Evolutionary conservation across 2,329 filamentous ascomycete genomes (phyloP).

Genomic region (Cladophialophora exuberans): DNA sequence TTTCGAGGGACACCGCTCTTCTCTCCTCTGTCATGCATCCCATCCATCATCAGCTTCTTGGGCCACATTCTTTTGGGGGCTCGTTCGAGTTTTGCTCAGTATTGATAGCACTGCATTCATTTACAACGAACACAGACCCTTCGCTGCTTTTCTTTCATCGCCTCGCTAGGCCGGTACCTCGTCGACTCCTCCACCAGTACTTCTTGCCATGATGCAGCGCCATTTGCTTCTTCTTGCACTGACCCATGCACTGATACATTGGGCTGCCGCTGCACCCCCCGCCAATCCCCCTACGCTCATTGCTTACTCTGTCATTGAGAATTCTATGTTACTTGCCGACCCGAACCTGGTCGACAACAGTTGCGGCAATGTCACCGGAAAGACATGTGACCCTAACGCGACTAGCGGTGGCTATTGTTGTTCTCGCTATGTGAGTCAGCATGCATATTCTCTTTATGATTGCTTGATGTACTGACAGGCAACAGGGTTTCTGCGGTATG

Average conservation of each 20-base stretch:
- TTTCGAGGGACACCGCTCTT: no score
- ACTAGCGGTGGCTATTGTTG: constrained; percentile 28
- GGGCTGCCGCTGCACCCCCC: neutral
- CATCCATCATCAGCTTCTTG: neutral
- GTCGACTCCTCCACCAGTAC: neutral
- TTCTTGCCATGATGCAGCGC: constrained; percentile 6
- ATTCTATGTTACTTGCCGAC: constrained; percentile 5
- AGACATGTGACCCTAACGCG: constrained; percentile 26
- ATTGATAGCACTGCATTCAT: constrained; percentile 16
- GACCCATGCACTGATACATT: neutral
- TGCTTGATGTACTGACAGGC: constrained; percentile 1
- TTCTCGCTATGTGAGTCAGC: constrained; percentile 20
- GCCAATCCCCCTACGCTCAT: neutral
- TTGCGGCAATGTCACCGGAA: constrained; percentile 27
- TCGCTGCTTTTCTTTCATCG: neutral
- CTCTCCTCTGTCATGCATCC: neutral
- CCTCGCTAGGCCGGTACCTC: neutral
- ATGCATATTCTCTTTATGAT: neutral
- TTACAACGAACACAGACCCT: neutral
- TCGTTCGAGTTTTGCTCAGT: neutral
- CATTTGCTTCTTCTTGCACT: constrained; percentile 8
- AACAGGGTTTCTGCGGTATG: constrained; percentile 20
- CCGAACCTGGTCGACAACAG: constrained; percentile 19
- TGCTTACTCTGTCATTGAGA: neutral
- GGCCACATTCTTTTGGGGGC: neutral